phyloP scores from a whole-genome alignment of 2,329 filamentous ascomycete genomes.

The Beauveria caledonica region DNA sequence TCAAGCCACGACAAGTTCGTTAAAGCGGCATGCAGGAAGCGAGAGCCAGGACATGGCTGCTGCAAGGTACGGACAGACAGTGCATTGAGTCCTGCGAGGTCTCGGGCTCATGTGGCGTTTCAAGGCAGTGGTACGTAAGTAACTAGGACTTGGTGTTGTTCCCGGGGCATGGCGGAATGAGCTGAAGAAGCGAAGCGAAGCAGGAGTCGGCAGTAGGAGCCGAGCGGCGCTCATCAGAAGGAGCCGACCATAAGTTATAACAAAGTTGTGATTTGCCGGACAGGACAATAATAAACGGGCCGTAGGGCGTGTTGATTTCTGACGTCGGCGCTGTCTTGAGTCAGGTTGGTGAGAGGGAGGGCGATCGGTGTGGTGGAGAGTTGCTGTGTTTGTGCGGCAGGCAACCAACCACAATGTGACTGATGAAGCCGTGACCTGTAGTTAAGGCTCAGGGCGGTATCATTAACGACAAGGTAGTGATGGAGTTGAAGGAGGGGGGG shows the following conservation, averaged over 20 bases:
- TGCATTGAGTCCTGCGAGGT: not conserved
- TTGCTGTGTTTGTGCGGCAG: not conserved
- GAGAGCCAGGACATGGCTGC: not conserved
- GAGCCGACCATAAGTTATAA: not conserved
- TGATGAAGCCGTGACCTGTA: too few relatives aligned
- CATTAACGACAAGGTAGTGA: not conserved
- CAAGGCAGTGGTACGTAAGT: not conserved
- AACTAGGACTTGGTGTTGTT: not conserved
- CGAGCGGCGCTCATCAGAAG: not conserved
- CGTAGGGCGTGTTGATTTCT: not conserved
- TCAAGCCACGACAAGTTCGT: constrained; percentile 3
- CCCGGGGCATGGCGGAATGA: not conserved
- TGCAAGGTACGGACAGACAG: not conserved
- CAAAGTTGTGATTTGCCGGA: not conserved
- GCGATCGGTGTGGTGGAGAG: not conserved
- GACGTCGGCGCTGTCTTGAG: not conserved
- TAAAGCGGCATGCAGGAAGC: not conserved
- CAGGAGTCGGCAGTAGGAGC: not conserved
- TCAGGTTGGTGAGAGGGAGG: not conserved
- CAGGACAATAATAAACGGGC: not conserved
- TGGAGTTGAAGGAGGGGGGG: not conserved
- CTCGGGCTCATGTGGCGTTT: not conserved
- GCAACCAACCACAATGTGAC: not conserved
- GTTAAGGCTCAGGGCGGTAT: too few relatives aligned
- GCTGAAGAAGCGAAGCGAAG: not conserved